Evolutionary conservation across 83 land plant species (phyloP).

Genomic region (Picea abies): DNA sequence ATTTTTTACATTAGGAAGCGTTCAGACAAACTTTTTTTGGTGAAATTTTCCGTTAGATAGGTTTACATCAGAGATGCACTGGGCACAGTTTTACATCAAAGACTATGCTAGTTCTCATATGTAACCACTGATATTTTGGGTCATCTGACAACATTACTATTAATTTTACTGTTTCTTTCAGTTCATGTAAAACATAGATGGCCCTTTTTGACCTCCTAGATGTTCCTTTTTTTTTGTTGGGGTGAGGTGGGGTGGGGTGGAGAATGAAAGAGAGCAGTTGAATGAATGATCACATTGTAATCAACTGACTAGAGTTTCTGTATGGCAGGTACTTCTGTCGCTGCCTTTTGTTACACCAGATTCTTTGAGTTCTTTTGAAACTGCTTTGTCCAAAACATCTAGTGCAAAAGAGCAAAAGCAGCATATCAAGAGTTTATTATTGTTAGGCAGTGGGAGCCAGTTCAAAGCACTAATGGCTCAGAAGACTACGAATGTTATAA

Average conservation of each 20-base stretch:
- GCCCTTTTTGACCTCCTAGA: background rate
- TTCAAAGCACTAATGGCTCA: constrained; percentile 86
- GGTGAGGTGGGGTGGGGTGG: background rate
- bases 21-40: background rate
- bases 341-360: constrained; percentile 70
- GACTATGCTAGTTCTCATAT: background rate
- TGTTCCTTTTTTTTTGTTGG: background rate
- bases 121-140: background rate
- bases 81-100: background rate
- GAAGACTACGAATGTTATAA: constrained; percentile 75
- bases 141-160: background rate
- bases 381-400: constrained; percentile 74
- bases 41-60: background rate
- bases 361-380: constrained; percentile 77
- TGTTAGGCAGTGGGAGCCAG: constrained; percentile 77
- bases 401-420: constrained; percentile 96
- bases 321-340: constrained; percentile 73
- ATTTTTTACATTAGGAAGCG: background rate
- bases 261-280: background rate
- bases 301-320: background rate
- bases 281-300: background rate
- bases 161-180: background rate
- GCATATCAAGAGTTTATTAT: too few species aligned
- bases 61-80: background rate
- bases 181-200: background rate